Evolutionary conservation across 169 alveolate genomes (phyloP), one percentile per base, ranked within the genome.

Genomic region (Plasmodium gallinaceum): DNA sequence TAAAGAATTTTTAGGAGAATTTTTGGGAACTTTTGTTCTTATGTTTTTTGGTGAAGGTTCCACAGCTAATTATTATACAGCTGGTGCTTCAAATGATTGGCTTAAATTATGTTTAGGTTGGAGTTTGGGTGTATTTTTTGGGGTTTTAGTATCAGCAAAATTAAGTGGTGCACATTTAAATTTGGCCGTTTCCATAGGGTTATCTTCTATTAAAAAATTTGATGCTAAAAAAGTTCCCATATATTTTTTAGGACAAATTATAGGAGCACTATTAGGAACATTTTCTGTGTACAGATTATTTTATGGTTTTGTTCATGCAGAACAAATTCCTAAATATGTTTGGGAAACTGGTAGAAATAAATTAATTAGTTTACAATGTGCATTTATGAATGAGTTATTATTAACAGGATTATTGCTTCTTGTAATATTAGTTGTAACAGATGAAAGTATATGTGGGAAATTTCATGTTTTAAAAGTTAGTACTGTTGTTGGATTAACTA

Each of bases 131-230:
- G 90, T 88, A 48, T 70, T 73, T 61, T 75, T 88, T 43, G 93
- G 93, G 7, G 64, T 75, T 32, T 48, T 88, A 26, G 72, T 76
- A 48, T 60, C 91, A 42, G 69, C 87, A 64, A 74, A 85, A 65
- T 61, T 88, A 51, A 78, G 91, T 52, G 93, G 90, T 68, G 93
- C 93, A 48, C 93, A 88, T 75, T 73, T 88, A 68, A 88, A 88
- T 60, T 74, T 85, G 20, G 93, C 93, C 1, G 93, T 88, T 10
- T 46, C 93, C 1, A 8, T 76, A 6, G 90, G 88, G 5, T 51
- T 73, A 52, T 32, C 91, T 26, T 60, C 71, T 8, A 69, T 69
- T 24, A 74, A 88, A 52, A 80, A 74, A 39, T 78, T 88, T 80
- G 88, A 80, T n/a, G 74, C 64, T 48, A 75, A 66, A 60, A 65